Evolutionary conservation across 208 protist genomes (phyloP), one percentile per base, ranked within the genome.

Genomic region (Phytomonas sp.): DNA sequence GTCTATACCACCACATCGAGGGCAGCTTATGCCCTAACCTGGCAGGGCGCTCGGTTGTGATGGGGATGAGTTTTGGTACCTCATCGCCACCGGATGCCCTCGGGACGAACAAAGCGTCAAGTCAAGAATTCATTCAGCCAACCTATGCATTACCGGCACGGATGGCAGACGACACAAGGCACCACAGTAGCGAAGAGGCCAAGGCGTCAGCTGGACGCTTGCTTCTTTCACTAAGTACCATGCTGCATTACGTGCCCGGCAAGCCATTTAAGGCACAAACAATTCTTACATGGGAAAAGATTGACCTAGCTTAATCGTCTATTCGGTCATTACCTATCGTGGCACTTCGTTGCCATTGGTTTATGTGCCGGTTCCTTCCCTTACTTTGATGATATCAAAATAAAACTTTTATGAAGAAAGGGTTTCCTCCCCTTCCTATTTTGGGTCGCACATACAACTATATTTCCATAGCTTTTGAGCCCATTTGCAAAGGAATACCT

Each of bases 1-100:
- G 69, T 26, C 71, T 76, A 34, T 61, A 46, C 17, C 67, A 80
- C 67, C 62, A 60, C 59, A 61, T 70, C 26, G 73, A 76, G 62
- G 76, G 76, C n/a, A 76, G 76, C 60, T 68, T 81, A 23, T 81
- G 72, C 53, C 70, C 76, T 2, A 81, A 77, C 60, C 43, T 81
- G 66, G 61, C 8, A 56, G 37, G 61, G 20, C 33, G 36, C 20
- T 53, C 61, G 33, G 33, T 65, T 65, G 33, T 26, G 20, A 51
- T 65, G 37, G 37, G 37, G 61, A 26, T 56, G 46, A 26, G 26
- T 8, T 56, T 56, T 20, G 0, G 4, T 56, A 23, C 20, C 46
- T 56, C 46, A 56, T 26, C 46, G 17, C 20, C 20, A 17, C 46
- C 20, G 2, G 46, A 56, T 56, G 20, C 46, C 46, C 20, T 17